Conservation (phyloP, 495 filamentous ascomycete species). For the Penicillium arizonense region DNA sequence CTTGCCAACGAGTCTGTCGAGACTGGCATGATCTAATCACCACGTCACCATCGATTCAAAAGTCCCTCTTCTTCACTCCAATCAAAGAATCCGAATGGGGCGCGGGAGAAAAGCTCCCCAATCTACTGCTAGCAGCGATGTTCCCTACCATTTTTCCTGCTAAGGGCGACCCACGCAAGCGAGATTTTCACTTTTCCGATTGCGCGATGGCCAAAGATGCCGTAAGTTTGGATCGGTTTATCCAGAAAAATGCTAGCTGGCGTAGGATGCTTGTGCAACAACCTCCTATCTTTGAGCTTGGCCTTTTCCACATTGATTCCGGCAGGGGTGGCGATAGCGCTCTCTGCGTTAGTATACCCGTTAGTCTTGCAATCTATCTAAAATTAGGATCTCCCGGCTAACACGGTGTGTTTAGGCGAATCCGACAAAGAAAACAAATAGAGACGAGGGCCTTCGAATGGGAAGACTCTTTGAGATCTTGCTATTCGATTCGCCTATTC, state of each 20-base stretch:
- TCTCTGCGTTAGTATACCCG: neutral
- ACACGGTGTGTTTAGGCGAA: neutral
- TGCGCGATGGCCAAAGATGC: neutral
- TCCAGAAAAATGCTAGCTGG: slow-evolving; percentile 3
- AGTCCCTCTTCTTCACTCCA: slow-evolving; percentile 13
- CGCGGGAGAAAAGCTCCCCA: neutral
- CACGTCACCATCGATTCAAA: slow-evolving; percentile 9
- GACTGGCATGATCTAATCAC: slow-evolving; percentile 6
- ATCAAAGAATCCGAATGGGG: slow-evolving; percentile 6
- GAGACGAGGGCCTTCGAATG: slow-evolving; percentile 11
- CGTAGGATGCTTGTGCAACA: slow-evolving; percentile 13
- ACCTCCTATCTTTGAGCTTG: slow-evolving; percentile 1
- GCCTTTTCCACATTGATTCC: neutral
- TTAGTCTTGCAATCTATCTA: neutral
- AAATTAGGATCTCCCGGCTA: neutral
- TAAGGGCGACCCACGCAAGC: neutral
- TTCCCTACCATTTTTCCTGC: slow-evolving; percentile 8
- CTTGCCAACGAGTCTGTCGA: slow-evolving; percentile 10
- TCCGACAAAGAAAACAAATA: neutral
- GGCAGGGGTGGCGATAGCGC: neutral
- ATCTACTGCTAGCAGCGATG: slow-evolving; percentile 2
- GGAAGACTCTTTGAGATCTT: slow-evolving; percentile 12
- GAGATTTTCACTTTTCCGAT: neutral
- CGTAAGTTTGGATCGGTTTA: neutral
- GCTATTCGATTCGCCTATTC: neutral